phyloP scores from a whole-genome alignment of 169 alveolate species.

The Toxoplasma gondii region DNA sequence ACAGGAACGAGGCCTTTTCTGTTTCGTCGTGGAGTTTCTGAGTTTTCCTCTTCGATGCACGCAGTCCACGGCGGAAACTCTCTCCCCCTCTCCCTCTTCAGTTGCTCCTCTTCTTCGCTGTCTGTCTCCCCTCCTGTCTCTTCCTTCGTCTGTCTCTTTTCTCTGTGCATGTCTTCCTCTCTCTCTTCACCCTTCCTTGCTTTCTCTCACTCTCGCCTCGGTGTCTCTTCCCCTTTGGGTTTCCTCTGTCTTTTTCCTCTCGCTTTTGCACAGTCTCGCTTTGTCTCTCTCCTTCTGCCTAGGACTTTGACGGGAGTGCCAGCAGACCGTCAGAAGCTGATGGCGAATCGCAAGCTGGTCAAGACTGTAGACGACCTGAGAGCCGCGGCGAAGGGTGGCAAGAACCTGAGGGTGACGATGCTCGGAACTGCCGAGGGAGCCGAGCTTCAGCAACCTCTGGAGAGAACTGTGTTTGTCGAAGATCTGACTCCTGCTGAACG shows the following conservation, averaged over 20 bases:
- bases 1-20: too few species aligned
- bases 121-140: not conserved
- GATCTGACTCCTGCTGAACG: conserved; percentile 93
- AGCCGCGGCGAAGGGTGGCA: conserved; percentile 79
- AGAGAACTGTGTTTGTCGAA: conserved; percentile 88
- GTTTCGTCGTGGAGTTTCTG: too few species aligned
- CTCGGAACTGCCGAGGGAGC: conserved; percentile 92
- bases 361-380: conserved; percentile 84
- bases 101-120: too few species aligned
- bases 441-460: conserved; percentile 79
- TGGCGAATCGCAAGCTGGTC: conserved; percentile 85
- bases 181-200: too few species aligned
- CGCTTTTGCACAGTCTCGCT: too few species aligned
- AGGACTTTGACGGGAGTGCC: conserved; percentile 92
- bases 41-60: too few species aligned
- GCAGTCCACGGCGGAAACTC: too few species aligned
- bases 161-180: too few species aligned
- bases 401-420: conserved; percentile 84
- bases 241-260: too few species aligned
- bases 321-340: conserved; percentile 90
- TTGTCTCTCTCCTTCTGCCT: not conserved
- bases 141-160: not conserved
- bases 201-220: too few species aligned
- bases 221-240: too few species aligned
- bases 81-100: too few species aligned